These are phyloP conservation scores for Russula compacta DNA, from an alignment of 768 basidiomycete species.

Conservation along the genomic window DNA sequence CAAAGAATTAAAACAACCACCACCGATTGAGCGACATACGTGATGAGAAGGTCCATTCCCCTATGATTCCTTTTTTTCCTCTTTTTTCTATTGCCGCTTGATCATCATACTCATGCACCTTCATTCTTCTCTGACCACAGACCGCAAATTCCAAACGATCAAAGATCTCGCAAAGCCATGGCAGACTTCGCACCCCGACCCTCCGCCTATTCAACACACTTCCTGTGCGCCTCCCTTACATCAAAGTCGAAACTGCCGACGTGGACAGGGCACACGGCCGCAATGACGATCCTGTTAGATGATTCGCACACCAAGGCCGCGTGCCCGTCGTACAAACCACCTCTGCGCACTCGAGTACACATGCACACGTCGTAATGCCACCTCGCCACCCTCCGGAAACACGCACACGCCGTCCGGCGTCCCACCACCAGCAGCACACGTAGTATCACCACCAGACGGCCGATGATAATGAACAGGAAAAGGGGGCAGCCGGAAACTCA, in stretches of 20 bases:
- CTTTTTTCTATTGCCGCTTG: constrained; percentile 18
- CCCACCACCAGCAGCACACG: constrained; percentile 1
- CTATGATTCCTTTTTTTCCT: background rate
- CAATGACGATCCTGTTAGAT: constrained; percentile 42
- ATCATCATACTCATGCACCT: background rate
- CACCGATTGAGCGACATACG: background rate
- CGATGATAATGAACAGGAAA: background rate
- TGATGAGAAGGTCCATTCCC: constrained; percentile 18
- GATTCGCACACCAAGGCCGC: constrained; percentile 46
- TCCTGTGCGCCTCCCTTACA: background rate
- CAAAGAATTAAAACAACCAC: background rate
- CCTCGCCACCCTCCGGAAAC: constrained; percentile 23
- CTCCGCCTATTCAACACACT: background rate
- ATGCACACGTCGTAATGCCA: constrained; percentile 32
- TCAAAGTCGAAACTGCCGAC: background rate
- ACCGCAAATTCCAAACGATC: constrained; percentile 42
- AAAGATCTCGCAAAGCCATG: constrained; percentile 66
- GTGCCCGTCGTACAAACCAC: constrained; percentile 76
- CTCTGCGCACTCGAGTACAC: constrained; percentile 67
- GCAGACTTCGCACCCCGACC: constrained; percentile 24
- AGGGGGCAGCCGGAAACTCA: background rate
- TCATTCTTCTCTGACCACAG: background rate
- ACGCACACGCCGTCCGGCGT: constrained; percentile 3
- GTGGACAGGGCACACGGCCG: constrained; percentile 31
- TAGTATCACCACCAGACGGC: background rate